phyloP scores from a whole-genome alignment of 345 rosid species.

The Ricinus communis region DNA sequence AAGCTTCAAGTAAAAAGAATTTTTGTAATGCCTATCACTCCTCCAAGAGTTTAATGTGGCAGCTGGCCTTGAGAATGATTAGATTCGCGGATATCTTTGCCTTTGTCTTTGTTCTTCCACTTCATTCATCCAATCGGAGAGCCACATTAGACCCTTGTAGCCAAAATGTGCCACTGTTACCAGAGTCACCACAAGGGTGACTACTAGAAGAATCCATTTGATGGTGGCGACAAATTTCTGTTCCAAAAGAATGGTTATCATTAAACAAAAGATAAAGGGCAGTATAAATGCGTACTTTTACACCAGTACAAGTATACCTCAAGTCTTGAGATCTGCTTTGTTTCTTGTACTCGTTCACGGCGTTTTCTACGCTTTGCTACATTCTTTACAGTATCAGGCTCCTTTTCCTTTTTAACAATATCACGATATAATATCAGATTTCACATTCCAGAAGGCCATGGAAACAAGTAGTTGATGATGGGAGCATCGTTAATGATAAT shows the following conservation, averaged over 20 bases:
- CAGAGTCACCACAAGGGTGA: slow-evolving; percentile 34
- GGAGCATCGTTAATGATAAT: not conserved
- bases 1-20: not conserved
- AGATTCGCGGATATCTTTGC: slow-evolving; percentile 1
- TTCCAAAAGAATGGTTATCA: slow-evolving; percentile 14
- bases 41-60: not conserved
- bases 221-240: slow-evolving; percentile 53
- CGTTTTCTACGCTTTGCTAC: slow-evolving; percentile 62
- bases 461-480: not conserved
- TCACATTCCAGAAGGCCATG: not conserved
- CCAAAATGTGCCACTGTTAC: slow-evolving; percentile 54
- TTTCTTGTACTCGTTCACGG: slow-evolving; percentile 55
- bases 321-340: slow-evolving; percentile 45
- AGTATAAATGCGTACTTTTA: not conserved
- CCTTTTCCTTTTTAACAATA: slow-evolving; percentile 54
- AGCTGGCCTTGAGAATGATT: not conserved
- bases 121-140: slow-evolving; percentile 88
- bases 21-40: not conserved
- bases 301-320: slow-evolving; percentile 42
- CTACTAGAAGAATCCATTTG: slow-evolving; percentile 46
- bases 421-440: slow-evolving; percentile 9
- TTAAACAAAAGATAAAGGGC: not conserved
- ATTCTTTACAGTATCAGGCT: slow-evolving; percentile 41
- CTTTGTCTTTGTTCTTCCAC: slow-evolving; percentile 55
- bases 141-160: slow-evolving; percentile 74